Evolutionary conservation across 768 basidiomycete species (phyloP), one percentile per base, ranked within the genome.

Genomic region (Phylloporus sp.): DNA sequence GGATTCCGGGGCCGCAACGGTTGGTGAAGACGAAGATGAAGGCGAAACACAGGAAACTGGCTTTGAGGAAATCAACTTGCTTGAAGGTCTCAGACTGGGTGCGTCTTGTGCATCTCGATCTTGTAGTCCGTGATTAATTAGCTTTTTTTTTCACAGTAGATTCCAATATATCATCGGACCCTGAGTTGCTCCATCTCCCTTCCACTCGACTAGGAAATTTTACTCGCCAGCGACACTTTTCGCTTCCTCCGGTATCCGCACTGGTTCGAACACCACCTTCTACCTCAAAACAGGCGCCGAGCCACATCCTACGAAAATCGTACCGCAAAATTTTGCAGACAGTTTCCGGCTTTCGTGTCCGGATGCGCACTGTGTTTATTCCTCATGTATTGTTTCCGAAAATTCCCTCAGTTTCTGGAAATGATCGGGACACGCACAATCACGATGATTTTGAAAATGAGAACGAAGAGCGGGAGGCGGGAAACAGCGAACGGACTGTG

Each of bases 301-400:
- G 75, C 28, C 80, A 87, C 1, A 89, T 90, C 0, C 73, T 97
- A 10, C 84, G 91, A 42, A 94, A 93, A 65, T 91, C 91, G 1
- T 94, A 84, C 67, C 80, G 93, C 24, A 86, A 88, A 61, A 85
- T 87, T 1, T 70, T 97, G 16, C 76, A 78, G 40, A 86, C 89
- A 0, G 83, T 86, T 4, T 88, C 89, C 24, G 93, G 91, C 4
- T 88, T 97, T 68, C 79, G 84, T 20, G 88, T 97, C 23, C 84
- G 92, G 29, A 95, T 95, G 94, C 80, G 92, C n/a, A 94, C 92
- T 0, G 87, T 93, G 6, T 91, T 94, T 57, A 84, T 95, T 11
- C 94, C 94, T 0, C 86, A 91, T 58, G 80, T 94, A 20, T 75
- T 92, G 40, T 71, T 91, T 5, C 81, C 83, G 2, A 77, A 77